These are phyloP conservation scores for Podaxis sp. DNA, from an alignment of 768 basidiomycete genomes.

Conservation along the genomic window DNA sequence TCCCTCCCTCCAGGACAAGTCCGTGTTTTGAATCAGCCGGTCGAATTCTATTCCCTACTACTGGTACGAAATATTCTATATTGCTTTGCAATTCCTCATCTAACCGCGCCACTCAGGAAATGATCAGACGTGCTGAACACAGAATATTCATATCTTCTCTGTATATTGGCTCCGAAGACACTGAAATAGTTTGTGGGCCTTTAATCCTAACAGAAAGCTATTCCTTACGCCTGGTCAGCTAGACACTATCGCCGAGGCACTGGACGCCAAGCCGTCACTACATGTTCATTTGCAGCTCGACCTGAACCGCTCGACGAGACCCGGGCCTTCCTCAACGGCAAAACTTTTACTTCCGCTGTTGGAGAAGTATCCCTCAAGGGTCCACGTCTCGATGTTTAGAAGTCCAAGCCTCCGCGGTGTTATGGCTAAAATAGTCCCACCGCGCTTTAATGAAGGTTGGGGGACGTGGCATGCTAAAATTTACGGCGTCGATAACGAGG, in stretches of 20 bases:
- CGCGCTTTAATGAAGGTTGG: constrained; percentile 97
- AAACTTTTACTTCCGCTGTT: constrained; percentile 72
- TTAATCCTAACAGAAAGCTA: neutral
- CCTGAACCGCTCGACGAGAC: constrained; percentile 74
- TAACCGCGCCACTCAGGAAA: constrained; percentile 43
- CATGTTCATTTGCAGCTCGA: constrained; percentile 76
- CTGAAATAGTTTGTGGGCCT: constrained; percentile 61
- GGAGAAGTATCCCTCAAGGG: constrained; percentile 65
- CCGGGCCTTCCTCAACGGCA: constrained; percentile 66
- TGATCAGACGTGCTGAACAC: constrained; percentile 72
- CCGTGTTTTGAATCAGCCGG: constrained; percentile 43
- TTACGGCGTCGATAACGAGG: constrained; percentile 89
- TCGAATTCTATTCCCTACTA: constrained; percentile 33
- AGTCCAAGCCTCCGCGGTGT: constrained; percentile 82
- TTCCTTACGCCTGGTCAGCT: constrained; percentile 48
- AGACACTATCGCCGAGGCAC: constrained; percentile 56
- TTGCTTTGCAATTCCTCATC: neutral
- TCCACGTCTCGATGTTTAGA: constrained; percentile 80
- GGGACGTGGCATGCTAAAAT: constrained; percentile 98
- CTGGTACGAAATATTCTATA: constrained; percentile 39
- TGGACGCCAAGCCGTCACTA: constrained; percentile 58
- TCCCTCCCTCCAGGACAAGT: constrained; percentile 39
- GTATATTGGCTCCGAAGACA: constrained; percentile 81
- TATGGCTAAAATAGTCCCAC: constrained; percentile 76
- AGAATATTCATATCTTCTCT: constrained; percentile 89